Evolutionary conservation across 2,329 filamentous ascomycete species (phyloP), one percentile per base, ranked within the genome.

Genomic region (Alternaria sp.): DNA sequence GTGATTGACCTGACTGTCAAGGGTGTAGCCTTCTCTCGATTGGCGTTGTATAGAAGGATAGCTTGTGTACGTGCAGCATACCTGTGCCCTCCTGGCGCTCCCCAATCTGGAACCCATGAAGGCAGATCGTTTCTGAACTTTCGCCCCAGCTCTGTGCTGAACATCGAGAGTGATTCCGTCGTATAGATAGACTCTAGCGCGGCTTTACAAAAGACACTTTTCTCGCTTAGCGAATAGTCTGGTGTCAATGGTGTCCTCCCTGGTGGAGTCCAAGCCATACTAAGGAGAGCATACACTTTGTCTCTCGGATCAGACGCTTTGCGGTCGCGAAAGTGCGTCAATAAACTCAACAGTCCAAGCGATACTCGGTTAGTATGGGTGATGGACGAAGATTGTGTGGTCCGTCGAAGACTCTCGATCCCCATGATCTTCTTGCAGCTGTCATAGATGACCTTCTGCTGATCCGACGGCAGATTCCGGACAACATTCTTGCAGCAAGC

Each of bases 21-120:
- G 43, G 43, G 18, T 45, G 43, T 46, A 25, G 21, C 44, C 44
- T 46, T 15, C 6, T 23, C 44, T 15, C 12, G 20, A 15, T 23
- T 23, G 5, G 51, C 50, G 20, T 51, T 41, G 43, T 65, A 69
- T 14, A 60, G 44, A 8, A 43, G 14, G 3, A 57, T 41, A 21
- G 58, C 56, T 28, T 63, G 44, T 2, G 59, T 46, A 4, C 63
- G 56, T 5, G 33, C 20, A 3, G 23, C 18, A 12, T 59, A 61
- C n/a, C 26, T 53, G 3, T 51, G 37, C 12, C 54, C 41, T 14
- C 61, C 61, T 5, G 66, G 64, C 6, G 63, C 53, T 23, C 58
- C 50, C 71, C 68, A 75, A 49, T 74, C 68, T 0, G 71, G 69
- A 5, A 69, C 72, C 70, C 69, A 74, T 1, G 65, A 70, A 9